Percentiles rank a stretch among this genome's conserved stretches.
phyloP scores from a whole-genome alignment of 75 land plant genomes.

The Chamaecyparis obtusa region DNA sequence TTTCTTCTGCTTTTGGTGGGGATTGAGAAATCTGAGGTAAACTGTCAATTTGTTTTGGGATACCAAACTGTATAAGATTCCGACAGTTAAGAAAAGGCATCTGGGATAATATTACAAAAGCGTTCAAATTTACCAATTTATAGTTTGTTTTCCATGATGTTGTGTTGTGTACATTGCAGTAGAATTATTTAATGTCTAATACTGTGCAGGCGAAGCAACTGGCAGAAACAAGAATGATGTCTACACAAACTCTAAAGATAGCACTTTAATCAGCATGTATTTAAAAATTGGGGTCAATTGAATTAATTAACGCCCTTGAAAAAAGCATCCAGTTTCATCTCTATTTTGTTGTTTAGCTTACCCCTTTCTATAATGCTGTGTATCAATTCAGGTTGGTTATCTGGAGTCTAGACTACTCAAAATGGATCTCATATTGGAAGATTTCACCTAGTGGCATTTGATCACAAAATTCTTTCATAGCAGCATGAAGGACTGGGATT shows the following conservation, averaged over 20 bases:
- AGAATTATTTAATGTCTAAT: neutral
- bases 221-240: neutral
- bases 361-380: too few species aligned
- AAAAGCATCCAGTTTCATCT: too few species aligned
- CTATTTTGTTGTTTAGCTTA: too few species aligned
- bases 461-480: too few species aligned
- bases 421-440: too few species aligned
- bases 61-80: neutral
- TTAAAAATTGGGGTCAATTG: neutral
- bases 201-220: neutral
- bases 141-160: neutral
- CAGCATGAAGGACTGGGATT: too few species aligned
- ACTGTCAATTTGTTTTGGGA: neutral
- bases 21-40: constrained; percentile 73
- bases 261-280: too few species aligned
- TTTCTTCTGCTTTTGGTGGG: constrained; percentile 86
- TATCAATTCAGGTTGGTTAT: too few species aligned
- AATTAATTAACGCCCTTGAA: too few species aligned
- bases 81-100: neutral
- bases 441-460: too few species aligned
- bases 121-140: neutral
- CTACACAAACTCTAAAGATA: neutral
- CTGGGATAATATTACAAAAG: neutral
- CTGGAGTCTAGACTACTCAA: too few species aligned
- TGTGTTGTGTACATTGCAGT: neutral